Percentiles rank a stretch among this genome's conserved stretches.
phyloP scores from a whole-genome alignment of 2,329 filamentous ascomycete genomes.

The Phaeoacremonium minimum region DNA sequence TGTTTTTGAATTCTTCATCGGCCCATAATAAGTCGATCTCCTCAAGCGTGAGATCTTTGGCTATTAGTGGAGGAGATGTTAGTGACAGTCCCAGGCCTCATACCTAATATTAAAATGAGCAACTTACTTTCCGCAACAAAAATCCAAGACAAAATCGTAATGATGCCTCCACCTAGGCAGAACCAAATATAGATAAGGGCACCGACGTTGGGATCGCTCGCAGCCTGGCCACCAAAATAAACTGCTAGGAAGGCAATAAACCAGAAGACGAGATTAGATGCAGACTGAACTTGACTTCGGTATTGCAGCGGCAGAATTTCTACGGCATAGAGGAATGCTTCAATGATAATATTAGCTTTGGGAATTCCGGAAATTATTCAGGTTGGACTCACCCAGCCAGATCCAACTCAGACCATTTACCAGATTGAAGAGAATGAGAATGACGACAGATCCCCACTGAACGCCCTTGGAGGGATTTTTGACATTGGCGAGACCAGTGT shows the following conservation, averaged over 20 bases:
- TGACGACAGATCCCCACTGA: constrained; percentile 1
- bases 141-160: background rate
- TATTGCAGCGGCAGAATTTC: constrained; percentile 1
- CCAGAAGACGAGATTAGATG: constrained; percentile 1
- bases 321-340: constrained; percentile 1
- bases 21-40: constrained; percentile 1
- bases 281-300: constrained; percentile 1
- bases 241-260: constrained; percentile 1
- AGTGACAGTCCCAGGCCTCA: too few relatives aligned
- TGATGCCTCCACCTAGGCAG: background rate
- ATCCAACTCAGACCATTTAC: constrained; percentile 1
- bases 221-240: constrained; percentile 1
- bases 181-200: constrained; percentile 1
- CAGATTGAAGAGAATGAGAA: constrained; percentile 1
- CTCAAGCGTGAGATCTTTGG: constrained; percentile 1
- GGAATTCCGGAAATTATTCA: background rate
- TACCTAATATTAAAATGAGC: too few relatives aligned
- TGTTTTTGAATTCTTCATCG: constrained; percentile 1
- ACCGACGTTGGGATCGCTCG: constrained; percentile 1
- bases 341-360: background rate
- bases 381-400: background rate
- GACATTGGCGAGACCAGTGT: constrained; percentile 1
- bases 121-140: constrained; percentile 1
- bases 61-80: background rate
- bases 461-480: constrained; percentile 1